Base-by-base conservation (phyloP, 805 yeast species). In the Wilhelminamyces savonicus region DNA sequence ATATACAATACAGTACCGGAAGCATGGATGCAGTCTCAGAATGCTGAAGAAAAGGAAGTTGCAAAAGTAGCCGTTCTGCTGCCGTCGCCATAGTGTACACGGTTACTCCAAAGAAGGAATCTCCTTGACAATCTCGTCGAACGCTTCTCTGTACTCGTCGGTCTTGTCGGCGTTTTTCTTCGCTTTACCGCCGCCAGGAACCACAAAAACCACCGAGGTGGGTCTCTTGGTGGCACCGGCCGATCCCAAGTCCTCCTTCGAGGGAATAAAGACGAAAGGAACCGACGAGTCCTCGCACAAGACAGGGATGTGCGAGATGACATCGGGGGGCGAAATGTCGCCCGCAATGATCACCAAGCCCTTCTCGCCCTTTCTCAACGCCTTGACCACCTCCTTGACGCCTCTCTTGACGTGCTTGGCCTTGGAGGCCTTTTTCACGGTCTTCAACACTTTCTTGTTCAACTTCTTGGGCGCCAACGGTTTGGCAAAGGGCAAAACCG, bases 161-260 rank as follows among this genome's bases (percentile, higher is more conserved):
- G 76, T 85, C 49, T 65, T 65, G 44, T 63, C 69, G 41, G 86
- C 75, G 46, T 76, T 80, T 60, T 80, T 82, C 68, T 78, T 82
- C 52, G 83, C 74, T 60, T 77, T 76, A 37, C 88, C 87, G 33
- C 95, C 94, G 35, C 95, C 95, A 48, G 99, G 98, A 32, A 88
- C 92, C 47, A 92, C 76, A 86, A 92, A 85, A 18, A 92, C 95
- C 59, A 95, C 88, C 22, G 97, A 86, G 22, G 99, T 92, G 46
- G 98, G 97, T 72, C 99, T 82, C 71, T 92, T 92, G 34, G 98
- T 92, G 39, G 97, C 95, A 54, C 97, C 97, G 16, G 99, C 98
- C 40, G 95, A 83, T 21, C 99, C 99, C 44, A 92, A 74, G 56
- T 92, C 97, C 68, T 92, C 97, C 66, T 92, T 92, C 29, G 97